Conservation (phyloP, 208 protist species). For the Lotmaria passim region DNA sequence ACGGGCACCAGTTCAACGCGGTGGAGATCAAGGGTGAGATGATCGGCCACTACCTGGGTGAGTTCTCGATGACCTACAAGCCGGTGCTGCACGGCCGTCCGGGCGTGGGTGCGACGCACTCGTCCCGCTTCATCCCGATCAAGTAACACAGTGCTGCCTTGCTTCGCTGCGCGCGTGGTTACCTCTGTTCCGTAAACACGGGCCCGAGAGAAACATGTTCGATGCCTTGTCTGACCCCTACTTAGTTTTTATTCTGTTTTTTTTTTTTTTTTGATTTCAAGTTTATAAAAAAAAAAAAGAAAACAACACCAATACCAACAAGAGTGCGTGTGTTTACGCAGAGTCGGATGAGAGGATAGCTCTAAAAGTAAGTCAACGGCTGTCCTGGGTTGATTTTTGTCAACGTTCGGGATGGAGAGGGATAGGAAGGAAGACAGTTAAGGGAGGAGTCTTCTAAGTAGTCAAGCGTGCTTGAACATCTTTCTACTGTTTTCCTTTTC, state of each 20-base stretch:
- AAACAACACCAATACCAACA: no score
- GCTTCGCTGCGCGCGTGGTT: background rate
- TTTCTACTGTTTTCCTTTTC: background rate
- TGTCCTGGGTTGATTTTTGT: no score
- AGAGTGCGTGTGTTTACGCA: no score
- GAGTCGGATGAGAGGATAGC: no score
- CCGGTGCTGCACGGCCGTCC: constrained; percentile 98
- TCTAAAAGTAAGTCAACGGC: no score
- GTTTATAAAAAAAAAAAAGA: constrained; percentile 20
- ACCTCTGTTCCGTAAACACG: no score
- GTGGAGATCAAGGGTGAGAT: constrained; percentile 99
- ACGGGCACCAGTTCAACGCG: constrained; percentile 98
- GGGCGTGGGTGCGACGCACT: constrained; percentile 99
- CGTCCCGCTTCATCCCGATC: constrained; percentile 90
- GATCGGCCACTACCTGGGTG: constrained; percentile 99
- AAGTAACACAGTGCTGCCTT: constrained; percentile 33
- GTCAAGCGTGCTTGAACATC: background rate
- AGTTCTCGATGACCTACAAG: constrained; percentile 99
- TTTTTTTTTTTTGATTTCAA: constrained; percentile 8
- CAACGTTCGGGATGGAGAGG: no score
- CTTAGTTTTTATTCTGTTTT: background rate
- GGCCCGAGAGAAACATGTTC: no score
- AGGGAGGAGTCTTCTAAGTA: no score
- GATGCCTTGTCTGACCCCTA: no score
- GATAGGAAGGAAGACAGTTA: no score